Evolutionary conservation across 257 asterid species (phyloP), one percentile per base, ranked within the genome.

Genomic region (Lavandula angustifolia): DNA sequence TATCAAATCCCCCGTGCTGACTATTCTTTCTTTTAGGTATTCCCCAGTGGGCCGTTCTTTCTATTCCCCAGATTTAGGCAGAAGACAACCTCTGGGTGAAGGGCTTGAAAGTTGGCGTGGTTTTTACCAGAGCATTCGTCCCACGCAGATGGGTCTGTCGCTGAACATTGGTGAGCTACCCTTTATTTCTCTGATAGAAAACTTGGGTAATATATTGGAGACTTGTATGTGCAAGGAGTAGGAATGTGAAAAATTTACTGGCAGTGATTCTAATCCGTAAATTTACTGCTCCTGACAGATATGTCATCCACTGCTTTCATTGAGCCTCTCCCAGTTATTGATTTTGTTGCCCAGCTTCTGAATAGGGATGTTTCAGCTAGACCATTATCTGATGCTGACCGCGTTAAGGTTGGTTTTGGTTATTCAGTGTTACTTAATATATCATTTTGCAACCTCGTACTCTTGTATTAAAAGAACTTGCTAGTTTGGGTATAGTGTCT

Each of bases 61-160:
- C 75, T 92, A 87, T 75, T 84, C 96, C 35, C 94, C 94, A 10
- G 64, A 82, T 70, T 70, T 92, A 46, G 98, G 97, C 18, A 75
- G 80, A 49, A 84, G 85, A 67, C 96, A 89, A 53, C 87, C 98
- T 33, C 78, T 92, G 61, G 98, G 96, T 54, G 98, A 92, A 70
- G 98, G 97, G 14, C 82, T 89, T 44, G 97, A 92, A 73, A 85
- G 97, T 72, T 92, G 98, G 98, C 89, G 98, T 27, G 98, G 98
- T 5, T 92, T 92, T 70, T 92, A 92, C 67, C 98, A 92, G 72
- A 92, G 98, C 66, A 92, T 92, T 54, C 94, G 98, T 29, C 98
- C 98, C 17, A 92, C 98, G 8, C 98, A 92, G 76, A 92, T 92
- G 98, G 98, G 98, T 1, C 75, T 92, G 76, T 92, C 98, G 0